Base-by-base conservation (phyloP, 169 alveolate genomes). In the Toxoplasma gondii region DNA sequence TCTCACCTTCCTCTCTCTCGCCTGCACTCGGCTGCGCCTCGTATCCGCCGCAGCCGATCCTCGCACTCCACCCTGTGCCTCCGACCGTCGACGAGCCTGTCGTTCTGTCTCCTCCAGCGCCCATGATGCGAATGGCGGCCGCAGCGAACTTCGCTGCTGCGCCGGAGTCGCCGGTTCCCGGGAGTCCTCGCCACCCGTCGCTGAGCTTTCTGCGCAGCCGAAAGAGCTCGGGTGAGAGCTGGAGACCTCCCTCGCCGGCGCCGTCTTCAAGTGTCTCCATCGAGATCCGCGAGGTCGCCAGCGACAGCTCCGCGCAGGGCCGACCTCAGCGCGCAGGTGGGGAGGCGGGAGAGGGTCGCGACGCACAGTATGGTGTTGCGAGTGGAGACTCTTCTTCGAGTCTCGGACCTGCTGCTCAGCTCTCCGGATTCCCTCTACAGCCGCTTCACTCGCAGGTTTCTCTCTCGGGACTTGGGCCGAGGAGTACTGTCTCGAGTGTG, bases 51-150 rank as follows among this genome's bases (percentile, higher is more conserved):
- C 67, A 41, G 54, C 67, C 90, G 34, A 24, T 43, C 41, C 90
- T 43, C 38, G 90, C 90, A 7, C 64, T 82, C 31, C 36, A 38
- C 67, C 90, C 90, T 10, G 69, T 82, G 69, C 90, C 90, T 2
- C 90, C 67, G 34, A 82, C 36, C 69, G 27, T 82, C 69, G 67
- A 82, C 67, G 90, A 43, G 12, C 64, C 53, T 4, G 90, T 82
- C 39, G 67, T 82, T 38, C 41, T 82, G 36, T 82, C 90, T 82
- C 90, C 90, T 38, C 90, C 90, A 1, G 54, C 90, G 67, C 64
- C 64, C 34, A 22, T 82, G 69, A 38, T 82, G 90, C 90, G 69
- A 0, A 31, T 43, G 38, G 90, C 90, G n/a, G 67, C 90, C 34
- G 54, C 90, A 67, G 90, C 90, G 31, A 43, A 38, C 41, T 44